Evolutionary conservation across 257 asterid genomes (phyloP).

Genomic region (Galeopsis tetrahit): DNA sequence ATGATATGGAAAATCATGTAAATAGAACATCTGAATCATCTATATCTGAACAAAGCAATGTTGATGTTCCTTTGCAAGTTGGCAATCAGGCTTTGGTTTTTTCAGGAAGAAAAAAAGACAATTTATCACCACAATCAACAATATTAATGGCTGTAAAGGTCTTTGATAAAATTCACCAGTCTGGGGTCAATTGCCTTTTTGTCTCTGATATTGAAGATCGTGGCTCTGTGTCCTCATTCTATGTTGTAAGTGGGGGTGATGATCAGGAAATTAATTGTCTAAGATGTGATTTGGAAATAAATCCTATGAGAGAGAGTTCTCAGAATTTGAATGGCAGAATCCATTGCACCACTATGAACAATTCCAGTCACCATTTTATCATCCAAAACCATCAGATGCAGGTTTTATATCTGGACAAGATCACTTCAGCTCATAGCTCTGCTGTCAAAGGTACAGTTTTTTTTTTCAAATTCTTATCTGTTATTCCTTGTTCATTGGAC

Average conservation of each 20-base stretch:
- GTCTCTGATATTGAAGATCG: slow-evolving; percentile 54
- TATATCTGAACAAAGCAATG: slow-evolving; percentile 36
- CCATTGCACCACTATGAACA: slow-evolving; percentile 28
- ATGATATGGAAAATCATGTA: slow-evolving; percentile 43
- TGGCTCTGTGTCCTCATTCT: slow-evolving; percentile 47
- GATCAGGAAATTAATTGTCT: slow-evolving; percentile 85
- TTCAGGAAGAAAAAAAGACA: slow-evolving; percentile 45
- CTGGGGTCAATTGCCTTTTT: slow-evolving; percentile 89
- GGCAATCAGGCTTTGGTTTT: slow-evolving; percentile 31
- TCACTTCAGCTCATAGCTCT: slow-evolving; percentile 85
- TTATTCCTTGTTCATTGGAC: not conserved
- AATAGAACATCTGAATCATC: slow-evolving; percentile 39
- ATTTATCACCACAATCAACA: slow-evolving; percentile 41
- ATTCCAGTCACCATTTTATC: slow-evolving; percentile 37
- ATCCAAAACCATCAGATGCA: slow-evolving; percentile 55
- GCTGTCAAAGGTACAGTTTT: slow-evolving; percentile 79
- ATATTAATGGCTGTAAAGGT: slow-evolving; percentile 58
- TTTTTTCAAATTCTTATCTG: slow-evolving; percentile 4
- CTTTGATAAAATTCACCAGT: slow-evolving; percentile 70
- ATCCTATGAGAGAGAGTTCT: slow-evolving; percentile 37
- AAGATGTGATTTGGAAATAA: slow-evolving; percentile 54
- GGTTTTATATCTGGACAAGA: slow-evolving; percentile 50
- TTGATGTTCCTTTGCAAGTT: slow-evolving; percentile 31
- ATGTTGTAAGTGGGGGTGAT: slow-evolving; percentile 88
- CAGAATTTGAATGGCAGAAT: slow-evolving; percentile 31